Evolutionary conservation across 768 basidiomycete species (phyloP), one percentile per base, ranked within the genome.

Genomic region (Tulasnella sp.): DNA sequence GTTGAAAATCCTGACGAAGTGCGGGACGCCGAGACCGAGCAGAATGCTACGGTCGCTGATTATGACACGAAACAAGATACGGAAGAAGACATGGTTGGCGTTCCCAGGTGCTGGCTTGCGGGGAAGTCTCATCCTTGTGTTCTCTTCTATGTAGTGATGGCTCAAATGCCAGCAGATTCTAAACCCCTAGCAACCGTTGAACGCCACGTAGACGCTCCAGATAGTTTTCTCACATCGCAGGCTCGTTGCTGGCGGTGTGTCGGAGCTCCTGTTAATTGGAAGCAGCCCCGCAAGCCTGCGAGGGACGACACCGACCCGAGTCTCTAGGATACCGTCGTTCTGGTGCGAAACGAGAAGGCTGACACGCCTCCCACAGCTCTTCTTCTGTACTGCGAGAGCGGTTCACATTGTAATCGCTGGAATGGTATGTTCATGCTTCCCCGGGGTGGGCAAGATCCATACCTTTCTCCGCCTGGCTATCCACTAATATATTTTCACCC

Each of bases 291-390:
- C 77, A 99, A 99, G 82, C 87, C 88, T 31, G 89, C 95, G 1
- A 96, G 93, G 81, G 97, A 99, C 80, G 99, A 99, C 79, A 93
- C 93, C 37, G 96, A 93, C 81, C 94, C 95, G 78, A 79, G 93
- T 86, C 11, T 31, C 42, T 54, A 6, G n/a, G 4, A 2, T 38
- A 64, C 25, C 42, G 58, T 31, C 25, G 17, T 37, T 77, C n/a
- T 29, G 15, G 11, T n/a, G 15, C 2, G n/a, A n/a, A 38, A 76
- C 40, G 1, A 25, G 11, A 19, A 45, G 15, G 15, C 38, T 71
- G 38, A 71, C 0, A 19, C 36, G 19, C 67, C 40, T 45, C 15
- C 58, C 38, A 36, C 80, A 92, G 91, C 85, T 91, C 2, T 91
- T 93, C 84, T 91, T 91, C 81, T 90, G 96, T 67, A 88, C 94